These are phyloP conservation scores for Aspergillus awamori DNA, from an alignment of 2,329 filamentous ascomycete species.

Conservation along the genomic window DNA sequence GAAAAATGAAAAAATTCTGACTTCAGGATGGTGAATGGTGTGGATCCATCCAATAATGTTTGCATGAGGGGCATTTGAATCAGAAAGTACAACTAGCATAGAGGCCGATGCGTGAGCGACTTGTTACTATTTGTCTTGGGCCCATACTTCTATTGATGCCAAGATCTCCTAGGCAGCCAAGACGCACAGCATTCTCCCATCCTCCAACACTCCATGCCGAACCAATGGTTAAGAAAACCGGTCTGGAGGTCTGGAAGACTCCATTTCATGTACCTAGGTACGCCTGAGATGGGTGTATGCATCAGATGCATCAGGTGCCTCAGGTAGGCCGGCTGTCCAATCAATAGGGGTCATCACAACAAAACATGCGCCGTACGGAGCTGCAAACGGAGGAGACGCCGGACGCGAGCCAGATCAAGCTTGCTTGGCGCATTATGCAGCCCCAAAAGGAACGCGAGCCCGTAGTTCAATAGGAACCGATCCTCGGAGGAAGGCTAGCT, in stretches of 20 bases:
- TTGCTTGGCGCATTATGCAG: conserved; percentile 14
- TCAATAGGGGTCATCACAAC: background rate
- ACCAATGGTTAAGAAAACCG: background rate
- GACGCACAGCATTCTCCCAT: background rate
- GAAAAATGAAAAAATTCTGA: background rate
- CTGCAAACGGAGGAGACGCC: conserved; percentile 5
- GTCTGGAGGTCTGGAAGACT: background rate
- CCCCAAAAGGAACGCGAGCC: background rate
- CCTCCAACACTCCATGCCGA: background rate
- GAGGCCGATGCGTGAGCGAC: background rate
- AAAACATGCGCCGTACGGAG: background rate
- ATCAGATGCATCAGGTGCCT: conserved; percentile 3
- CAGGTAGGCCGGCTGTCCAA: background rate
- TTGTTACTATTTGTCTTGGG: background rate
- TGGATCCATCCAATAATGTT: background rate
- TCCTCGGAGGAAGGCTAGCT: background rate
- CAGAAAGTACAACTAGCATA: background rate
- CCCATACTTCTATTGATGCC: background rate
- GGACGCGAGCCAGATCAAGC: conserved; percentile 11
- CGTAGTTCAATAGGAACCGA: background rate
- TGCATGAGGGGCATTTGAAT: background rate
- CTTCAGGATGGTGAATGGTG: background rate
- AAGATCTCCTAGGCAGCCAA: conserved; percentile 1
- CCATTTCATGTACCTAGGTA: background rate
- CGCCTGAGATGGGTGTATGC: background rate